Evolutionary conservation across 208 protist species (phyloP), one percentile per base, ranked within the genome.

Genomic region (Trypanosoma cruzi): DNA sequence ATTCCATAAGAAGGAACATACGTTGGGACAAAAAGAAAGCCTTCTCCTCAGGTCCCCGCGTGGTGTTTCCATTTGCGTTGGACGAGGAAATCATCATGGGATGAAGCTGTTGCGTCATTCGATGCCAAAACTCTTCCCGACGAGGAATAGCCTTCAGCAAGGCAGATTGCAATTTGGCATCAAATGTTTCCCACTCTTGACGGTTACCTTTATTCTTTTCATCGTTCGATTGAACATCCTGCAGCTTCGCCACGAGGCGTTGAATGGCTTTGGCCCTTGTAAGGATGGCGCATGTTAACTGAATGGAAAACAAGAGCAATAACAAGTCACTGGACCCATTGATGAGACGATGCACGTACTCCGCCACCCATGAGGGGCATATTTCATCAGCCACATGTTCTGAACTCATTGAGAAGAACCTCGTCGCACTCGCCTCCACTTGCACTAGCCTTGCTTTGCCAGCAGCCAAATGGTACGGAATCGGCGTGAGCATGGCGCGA

Each of bases 81-180:
- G 22, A 57, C 26, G 18, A 42, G 64, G 58, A 44, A 14, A 75
- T 16, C 59, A 94, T 70, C 49, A 75, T 67, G 8, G 78, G 86
- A 56, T 94, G 89, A 22, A 96, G 57, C 52, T 96, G 92, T 77
- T 96, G 92, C 4, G 92, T 95, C 81, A 95, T 87, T 63, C 92
- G 89, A 59, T 96, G 92, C 89, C 92, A 96, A 73, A 96, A 96
- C 68, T 96, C 92, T 72, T 96, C 88, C 48, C 88, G 85, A 40
- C 84, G 74, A 24, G 92, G 92, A 61, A 96, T 61, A 26, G 84
- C 74, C 7, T 79, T 75, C 22, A 87, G 69, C 3, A 96, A 72
- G 46, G 85, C 66, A 18, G 79, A 64, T 16, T 82, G 86, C 24
- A 96, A 79, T 52, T 89, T 78, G 20, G 86, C 85, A 64, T 92